These are phyloP conservation scores for Stromatinia cepivora DNA, from an alignment of 2,329 filamentous ascomycete genomes.

Conservation along the genomic window DNA sequence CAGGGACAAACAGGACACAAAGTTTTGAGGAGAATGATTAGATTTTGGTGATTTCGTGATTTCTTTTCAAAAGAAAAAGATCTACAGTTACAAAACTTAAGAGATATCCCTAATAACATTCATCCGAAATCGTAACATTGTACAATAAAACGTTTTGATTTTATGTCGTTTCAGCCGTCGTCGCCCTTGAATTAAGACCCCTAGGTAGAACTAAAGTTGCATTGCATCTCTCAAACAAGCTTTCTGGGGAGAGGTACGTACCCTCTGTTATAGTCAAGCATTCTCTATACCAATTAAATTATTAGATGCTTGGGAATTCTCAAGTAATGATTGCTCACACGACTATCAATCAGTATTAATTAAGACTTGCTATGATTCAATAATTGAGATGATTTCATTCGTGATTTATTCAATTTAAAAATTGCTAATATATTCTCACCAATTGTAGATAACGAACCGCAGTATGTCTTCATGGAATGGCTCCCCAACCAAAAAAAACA, in stretches of 20 bases:
- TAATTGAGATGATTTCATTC: neutral
- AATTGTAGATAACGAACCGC: neutral
- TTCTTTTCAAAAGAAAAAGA: neutral
- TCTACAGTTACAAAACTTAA: neutral
- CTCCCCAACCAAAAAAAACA: neutral
- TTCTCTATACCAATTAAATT: neutral
- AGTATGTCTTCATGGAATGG: neutral
- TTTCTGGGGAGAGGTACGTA: neutral
- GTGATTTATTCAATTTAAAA: neutral
- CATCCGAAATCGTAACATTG: neutral
- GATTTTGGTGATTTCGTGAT: neutral
- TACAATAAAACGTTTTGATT: neutral
- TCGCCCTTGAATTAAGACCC: neutral
- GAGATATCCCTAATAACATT: neutral
- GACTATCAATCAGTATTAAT: neutral
- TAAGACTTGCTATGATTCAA: neutral
- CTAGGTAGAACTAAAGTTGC: neutral
- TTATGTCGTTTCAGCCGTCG: neutral
- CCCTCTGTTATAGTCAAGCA: neutral
- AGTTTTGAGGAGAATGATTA: neutral
- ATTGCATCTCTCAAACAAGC: conserved; percentile 14
- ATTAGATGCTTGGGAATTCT: neutral
- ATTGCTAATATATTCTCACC: neutral
- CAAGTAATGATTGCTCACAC: conserved; percentile 1
- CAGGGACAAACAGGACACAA: neutral